These are phyloP conservation scores for Venturia pyrina DNA, from an alignment of 2,329 filamentous ascomycete genomes.

Conservation along the genomic window DNA sequence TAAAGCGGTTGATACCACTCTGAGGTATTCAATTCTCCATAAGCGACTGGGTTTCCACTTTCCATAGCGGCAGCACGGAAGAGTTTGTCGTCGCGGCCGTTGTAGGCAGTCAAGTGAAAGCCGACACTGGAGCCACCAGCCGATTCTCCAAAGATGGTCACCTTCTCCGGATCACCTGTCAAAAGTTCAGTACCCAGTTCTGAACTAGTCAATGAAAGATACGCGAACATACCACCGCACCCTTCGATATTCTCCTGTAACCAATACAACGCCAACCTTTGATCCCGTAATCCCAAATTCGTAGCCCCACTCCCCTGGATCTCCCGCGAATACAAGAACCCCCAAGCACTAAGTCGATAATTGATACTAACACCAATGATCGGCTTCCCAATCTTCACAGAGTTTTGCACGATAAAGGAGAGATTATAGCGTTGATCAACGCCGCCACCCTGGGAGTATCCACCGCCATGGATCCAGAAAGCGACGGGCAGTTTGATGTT, in stretches of 20 bases:
- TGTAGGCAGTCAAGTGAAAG: constrained; percentile 36
- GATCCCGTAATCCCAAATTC: constrained; percentile 34
- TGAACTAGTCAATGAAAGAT: constrained; percentile 13
- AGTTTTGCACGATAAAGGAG: constrained; percentile 45
- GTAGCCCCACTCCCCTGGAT: constrained; percentile 45
- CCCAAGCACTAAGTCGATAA: constrained; percentile 57
- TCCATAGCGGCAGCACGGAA: constrained; percentile 40
- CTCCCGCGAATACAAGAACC: constrained; percentile 53
- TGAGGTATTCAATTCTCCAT: constrained; percentile 15
- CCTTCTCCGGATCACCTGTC: constrained; percentile 24
- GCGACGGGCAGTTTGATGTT: constrained; percentile 42
- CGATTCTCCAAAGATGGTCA: constrained; percentile 36
- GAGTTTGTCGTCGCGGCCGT: constrained; percentile 37
- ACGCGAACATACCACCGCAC: constrained; percentile 24
- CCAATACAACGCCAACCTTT: constrained; percentile 37
- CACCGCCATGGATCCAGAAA: constrained; percentile 48
- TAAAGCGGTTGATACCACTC: constrained; percentile 46
- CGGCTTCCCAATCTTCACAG: constrained; percentile 28
- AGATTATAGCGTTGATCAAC: constrained; percentile 49
- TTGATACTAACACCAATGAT: constrained; percentile 41
- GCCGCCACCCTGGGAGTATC: constrained; percentile 39
- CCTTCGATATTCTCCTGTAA: constrained; percentile 33
- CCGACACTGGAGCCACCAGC: constrained; percentile 37
- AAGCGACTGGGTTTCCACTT: constrained; percentile 29
- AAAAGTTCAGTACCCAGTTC: neutral